Percentiles rank a stretch among this genome's conserved stretches.
Conservation (phyloP, 306 rosid genomes). For the Trichosanthes truncata region DNA sequence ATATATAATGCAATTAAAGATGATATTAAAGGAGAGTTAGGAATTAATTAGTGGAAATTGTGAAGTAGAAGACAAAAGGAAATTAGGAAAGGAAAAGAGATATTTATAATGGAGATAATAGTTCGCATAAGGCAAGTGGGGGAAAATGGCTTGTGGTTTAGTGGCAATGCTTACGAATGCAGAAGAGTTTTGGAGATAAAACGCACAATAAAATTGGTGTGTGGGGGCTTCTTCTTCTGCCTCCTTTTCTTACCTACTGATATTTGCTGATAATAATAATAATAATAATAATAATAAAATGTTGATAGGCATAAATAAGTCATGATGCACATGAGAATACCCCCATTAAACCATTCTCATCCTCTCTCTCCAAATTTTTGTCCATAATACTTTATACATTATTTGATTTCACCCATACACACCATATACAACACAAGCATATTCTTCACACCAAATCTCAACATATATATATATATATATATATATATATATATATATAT, state of each 20-base stretch:
- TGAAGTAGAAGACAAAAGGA: not conserved
- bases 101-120: not conserved
- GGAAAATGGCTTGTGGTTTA: not conserved
- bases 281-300: not conserved
- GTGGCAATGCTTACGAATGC: slow-evolving; percentile 7
- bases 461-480: too few species aligned
- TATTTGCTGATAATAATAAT: not conserved
- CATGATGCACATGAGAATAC: not conserved
- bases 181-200: not conserved
- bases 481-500: too few species aligned
- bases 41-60: not conserved
- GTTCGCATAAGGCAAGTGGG: not conserved
- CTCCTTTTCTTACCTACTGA: not conserved
- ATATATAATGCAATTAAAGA: not conserved
- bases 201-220: not conserved
- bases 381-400: not conserved
- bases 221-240: not conserved
- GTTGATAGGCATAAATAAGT: not conserved
- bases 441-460: too few species aligned
- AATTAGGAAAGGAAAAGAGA: not conserved
- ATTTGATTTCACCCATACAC: not conserved
- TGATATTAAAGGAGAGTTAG: not conserved
- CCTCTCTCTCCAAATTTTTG: not conserved
- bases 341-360: not conserved
- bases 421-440: too few species aligned